phyloP scores from a whole-genome alignment of 331 rosid genomes.

The Prunus yedoensis region DNA sequence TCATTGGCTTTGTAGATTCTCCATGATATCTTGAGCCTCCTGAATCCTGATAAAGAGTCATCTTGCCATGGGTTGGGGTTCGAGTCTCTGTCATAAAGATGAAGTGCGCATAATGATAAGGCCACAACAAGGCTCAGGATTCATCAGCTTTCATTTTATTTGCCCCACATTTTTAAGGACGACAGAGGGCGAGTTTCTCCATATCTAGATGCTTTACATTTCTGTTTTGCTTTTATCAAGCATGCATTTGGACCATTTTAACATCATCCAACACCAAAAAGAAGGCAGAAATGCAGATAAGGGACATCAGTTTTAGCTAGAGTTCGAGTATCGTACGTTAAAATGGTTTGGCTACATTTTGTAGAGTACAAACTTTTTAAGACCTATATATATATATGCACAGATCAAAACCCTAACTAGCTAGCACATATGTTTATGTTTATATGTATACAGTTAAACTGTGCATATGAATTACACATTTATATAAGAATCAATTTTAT shows the following conservation, averaged over 20 bases:
- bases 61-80: neutral
- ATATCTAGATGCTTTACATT: neutral
- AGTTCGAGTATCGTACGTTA: neutral
- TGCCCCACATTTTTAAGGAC: too few species aligned
- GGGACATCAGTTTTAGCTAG: too few species aligned
- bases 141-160: too few species aligned
- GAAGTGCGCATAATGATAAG: too few species aligned
- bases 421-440: too few species aligned
- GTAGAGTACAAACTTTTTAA: too few species aligned
- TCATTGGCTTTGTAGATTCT: neutral
- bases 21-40: neutral
- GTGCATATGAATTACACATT: too few species aligned
- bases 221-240: neutral
- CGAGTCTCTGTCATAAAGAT: neutral
- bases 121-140: too few species aligned
- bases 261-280: neutral
- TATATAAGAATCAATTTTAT: too few species aligned
- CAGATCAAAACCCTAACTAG: too few species aligned
- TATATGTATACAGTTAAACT: too few species aligned
- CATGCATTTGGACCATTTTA: neutral
- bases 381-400: too few species aligned
- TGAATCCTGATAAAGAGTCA: neutral
- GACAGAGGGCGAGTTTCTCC: neutral
- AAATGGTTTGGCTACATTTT: neutral
- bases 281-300: neutral